Evolutionary conservation across 495 filamentous ascomycete genomes (phyloP).

Genomic region (Penicillium coffeae): DNA sequence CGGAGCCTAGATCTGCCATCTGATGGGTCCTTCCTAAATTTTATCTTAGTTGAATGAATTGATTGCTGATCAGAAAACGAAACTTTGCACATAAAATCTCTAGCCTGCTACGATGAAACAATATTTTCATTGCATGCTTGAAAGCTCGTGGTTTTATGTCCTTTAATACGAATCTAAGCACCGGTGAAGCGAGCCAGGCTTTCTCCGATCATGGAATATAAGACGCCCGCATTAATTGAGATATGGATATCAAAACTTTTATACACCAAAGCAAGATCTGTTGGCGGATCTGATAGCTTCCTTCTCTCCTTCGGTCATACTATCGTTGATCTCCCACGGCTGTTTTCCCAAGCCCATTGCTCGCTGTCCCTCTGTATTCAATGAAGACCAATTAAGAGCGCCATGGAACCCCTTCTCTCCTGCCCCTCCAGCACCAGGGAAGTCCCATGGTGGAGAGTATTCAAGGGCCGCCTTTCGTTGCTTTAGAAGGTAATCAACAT

Average conservation of each 20-base stretch:
- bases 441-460: constrained; percentile 53
- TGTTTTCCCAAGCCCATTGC: constrained; percentile 56
- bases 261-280: constrained; percentile 41
- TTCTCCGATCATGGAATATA: too few species aligned
- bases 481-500: constrained; percentile 62
- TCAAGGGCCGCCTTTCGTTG: constrained; percentile 56
- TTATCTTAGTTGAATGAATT: too few species aligned
- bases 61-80: too few species aligned
- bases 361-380: constrained; percentile 45
- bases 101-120: too few species aligned
- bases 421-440: constrained; percentile 56
- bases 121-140: too few species aligned
- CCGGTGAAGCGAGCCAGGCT: too few species aligned
- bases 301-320: constrained; percentile 52
- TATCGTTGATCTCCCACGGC: constrained; percentile 45
- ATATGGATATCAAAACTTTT: constrained; percentile 1
- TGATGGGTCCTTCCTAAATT: too few species aligned
- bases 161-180: too few species aligned
- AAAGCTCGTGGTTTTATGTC: too few species aligned
- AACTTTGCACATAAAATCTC: too few species aligned
- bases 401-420: constrained; percentile 41
- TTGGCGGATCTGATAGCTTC: constrained; percentile 58
- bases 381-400: constrained; percentile 35
- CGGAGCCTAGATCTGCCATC: too few species aligned
- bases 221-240: background rate